Evolutionary conservation across 2,329 filamentous ascomycete genomes (phyloP).

Genomic region (Didymosphaeria variabile): DNA sequence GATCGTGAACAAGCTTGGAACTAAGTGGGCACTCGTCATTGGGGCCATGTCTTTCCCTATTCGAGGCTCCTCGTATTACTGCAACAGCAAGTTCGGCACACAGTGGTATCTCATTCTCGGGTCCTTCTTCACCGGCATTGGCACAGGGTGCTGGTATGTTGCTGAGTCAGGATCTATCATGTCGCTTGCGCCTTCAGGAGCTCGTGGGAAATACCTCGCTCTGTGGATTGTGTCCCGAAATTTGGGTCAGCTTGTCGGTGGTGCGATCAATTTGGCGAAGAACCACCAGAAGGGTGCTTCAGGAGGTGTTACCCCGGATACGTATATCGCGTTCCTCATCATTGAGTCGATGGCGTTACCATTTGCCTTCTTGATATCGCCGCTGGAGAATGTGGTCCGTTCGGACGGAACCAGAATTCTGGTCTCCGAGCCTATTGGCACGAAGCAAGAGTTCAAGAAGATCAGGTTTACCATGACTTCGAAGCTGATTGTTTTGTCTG

Average conservation of each 20-base stretch:
- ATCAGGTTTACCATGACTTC: constrained; percentile 50
- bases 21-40: constrained; percentile 58
- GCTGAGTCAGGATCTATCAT: constrained; percentile 60
- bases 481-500: constrained; percentile 51
- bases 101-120: constrained; percentile 55
- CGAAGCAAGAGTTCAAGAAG: constrained; percentile 51
- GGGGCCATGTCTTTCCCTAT: constrained; percentile 57
- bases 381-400: constrained; percentile 57
- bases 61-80: constrained; percentile 59
- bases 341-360: constrained; percentile 58
- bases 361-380: constrained; percentile 58
- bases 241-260: constrained; percentile 58
- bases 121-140: constrained; percentile 38
- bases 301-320: constrained; percentile 56
- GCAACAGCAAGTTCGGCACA: constrained; percentile 59
- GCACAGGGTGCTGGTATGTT: constrained; percentile 58
- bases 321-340: constrained; percentile 59
- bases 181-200: constrained; percentile 57
- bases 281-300: constrained; percentile 36
- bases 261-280: constrained; percentile 51
- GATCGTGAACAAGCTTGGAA: constrained; percentile 58
- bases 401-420: constrained; percentile 57
- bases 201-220: constrained; percentile 59
- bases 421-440: constrained; percentile 52
- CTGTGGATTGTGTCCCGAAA: constrained; percentile 60